These are phyloP conservation scores for Hura crepitans DNA, from an alignment of 441 rosid species.

Conservation along the genomic window DNA sequence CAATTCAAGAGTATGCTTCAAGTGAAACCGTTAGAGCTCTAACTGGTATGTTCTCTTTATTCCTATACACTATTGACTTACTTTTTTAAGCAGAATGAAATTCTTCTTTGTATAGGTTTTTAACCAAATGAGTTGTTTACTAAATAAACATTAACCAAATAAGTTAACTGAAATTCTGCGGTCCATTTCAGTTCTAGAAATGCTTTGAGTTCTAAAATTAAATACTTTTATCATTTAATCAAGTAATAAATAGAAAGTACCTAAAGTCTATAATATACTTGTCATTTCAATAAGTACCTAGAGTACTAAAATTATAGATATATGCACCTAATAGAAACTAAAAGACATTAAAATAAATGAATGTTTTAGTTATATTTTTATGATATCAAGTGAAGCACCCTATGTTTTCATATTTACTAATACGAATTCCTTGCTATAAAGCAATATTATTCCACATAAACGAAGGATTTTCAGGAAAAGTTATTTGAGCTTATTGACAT, in stretches of 20 bases:
- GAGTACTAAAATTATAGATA: background rate
- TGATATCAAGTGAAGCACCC: background rate
- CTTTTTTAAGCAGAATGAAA: background rate
- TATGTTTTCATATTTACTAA: background rate
- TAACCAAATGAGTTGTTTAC: background rate
- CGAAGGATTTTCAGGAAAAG: background rate
- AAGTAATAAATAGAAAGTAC: background rate
- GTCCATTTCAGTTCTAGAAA: background rate
- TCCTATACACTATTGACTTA: conserved; percentile 4
- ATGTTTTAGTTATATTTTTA: background rate
- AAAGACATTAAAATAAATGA: background rate
- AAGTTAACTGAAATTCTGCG: background rate
- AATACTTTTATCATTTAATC: background rate
- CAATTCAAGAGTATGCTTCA: conserved; percentile 99
- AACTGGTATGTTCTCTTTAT: conserved; percentile 58
- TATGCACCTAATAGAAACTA: conserved; percentile 1
- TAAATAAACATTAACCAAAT: background rate
- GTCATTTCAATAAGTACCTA: background rate
- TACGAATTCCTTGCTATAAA: background rate
- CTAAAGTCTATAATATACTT: background rate
- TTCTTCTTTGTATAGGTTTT: background rate
- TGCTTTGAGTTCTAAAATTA: background rate
- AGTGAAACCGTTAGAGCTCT: conserved; percentile 98
- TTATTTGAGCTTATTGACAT: no score
- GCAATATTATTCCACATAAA: background rate